Conservation (phyloP, 805 yeast species). For the Pichia pseudocactophila region DNA sequence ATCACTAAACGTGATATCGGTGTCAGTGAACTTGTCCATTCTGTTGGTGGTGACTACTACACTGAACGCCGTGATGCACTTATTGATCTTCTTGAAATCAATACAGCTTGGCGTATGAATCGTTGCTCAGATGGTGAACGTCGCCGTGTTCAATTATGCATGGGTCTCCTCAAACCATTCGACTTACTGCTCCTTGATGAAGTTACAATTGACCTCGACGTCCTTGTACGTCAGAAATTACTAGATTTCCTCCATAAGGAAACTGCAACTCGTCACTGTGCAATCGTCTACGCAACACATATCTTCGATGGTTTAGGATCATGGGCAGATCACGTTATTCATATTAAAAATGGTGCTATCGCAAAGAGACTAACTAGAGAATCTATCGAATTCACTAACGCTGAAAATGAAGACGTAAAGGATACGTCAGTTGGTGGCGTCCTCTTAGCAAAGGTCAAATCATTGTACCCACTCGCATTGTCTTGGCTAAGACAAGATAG, state of each 20-base stretch:
- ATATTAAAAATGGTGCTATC: slow-evolving; percentile 62
- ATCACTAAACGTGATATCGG: slow-evolving; percentile 88
- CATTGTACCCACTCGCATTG: too few species aligned
- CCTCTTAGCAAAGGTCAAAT: too few species aligned
- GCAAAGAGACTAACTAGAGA: too few species aligned
- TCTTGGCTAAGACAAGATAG: too few species aligned
- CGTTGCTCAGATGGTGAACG: slow-evolving; percentile 91
- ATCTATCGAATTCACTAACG: too few species aligned
- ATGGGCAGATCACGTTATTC: slow-evolving; percentile 84
- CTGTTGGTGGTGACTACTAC: slow-evolving; percentile 70
- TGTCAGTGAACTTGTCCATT: slow-evolving; percentile 64
- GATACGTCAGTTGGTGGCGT: too few species aligned
- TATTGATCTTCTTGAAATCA: slow-evolving; percentile 73
- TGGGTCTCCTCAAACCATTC: slow-evolving; percentile 94
- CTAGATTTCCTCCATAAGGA: slow-evolving; percentile 66
- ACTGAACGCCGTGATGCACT: slow-evolving; percentile 71
- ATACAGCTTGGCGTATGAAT: slow-evolving; percentile 87
- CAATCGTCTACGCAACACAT: slow-evolving; percentile 90
- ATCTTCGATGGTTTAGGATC: slow-evolving; percentile 88
- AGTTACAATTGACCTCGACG: slow-evolving; percentile 95
- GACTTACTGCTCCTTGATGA: slow-evolving; percentile 80
- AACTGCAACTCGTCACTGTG: slow-evolving; percentile 57
- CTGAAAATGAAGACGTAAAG: too few species aligned
- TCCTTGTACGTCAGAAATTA: slow-evolving; percentile 71
- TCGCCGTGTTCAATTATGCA: slow-evolving; percentile 83